Evolutionary conservation across 306 rosid species (phyloP), one percentile per base, ranked within the genome.

Genomic region (Citrullus colocynthis): DNA sequence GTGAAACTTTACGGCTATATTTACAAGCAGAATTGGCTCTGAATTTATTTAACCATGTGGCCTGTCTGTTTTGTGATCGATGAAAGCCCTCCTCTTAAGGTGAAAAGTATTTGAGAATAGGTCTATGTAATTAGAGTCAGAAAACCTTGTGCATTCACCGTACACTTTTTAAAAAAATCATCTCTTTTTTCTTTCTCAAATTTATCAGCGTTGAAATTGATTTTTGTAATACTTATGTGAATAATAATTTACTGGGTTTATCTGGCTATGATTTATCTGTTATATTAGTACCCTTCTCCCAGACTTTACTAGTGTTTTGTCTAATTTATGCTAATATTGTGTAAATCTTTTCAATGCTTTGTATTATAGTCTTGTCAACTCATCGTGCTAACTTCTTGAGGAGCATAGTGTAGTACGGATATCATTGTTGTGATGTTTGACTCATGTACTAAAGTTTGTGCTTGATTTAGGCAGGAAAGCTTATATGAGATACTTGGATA

Each of bases 401-500:
- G 42, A 60, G 49, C 56, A 24, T 21, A 57, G 9, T 57, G 8
- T 6, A 39, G 3, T n/a, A 42, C 14, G 42, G 20, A 20, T 58
- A 24, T 76, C 21, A 6, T 34, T 74, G 51, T 20, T 24, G 60
- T 58, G 80, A 67, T 30, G 75, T n/a, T 32, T 78, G 52, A 41
- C 21, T 64, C 30, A 49, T 55, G 10, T 78, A 54, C 54, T 80
- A 55, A 61, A 45, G 2, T 76, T 21, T 78, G 75, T 83, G 56
- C 52, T 71, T 56, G 78, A 84, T 87, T 79, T 89, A 94, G 98
- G 98, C 41, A 88, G 95, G 82, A 90, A 86, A 82, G 95, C 90
- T 80, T 94, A 94, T 83, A 85, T 92, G 95, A 86, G 76, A 63
- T 89, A 87, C 87, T 83, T 94, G 90, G 95, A 92, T 76, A 86